These are phyloP conservation scores for Noccaea caerulescens DNA, from an alignment of 345 rosid genomes.

Conservation along the genomic window DNA sequence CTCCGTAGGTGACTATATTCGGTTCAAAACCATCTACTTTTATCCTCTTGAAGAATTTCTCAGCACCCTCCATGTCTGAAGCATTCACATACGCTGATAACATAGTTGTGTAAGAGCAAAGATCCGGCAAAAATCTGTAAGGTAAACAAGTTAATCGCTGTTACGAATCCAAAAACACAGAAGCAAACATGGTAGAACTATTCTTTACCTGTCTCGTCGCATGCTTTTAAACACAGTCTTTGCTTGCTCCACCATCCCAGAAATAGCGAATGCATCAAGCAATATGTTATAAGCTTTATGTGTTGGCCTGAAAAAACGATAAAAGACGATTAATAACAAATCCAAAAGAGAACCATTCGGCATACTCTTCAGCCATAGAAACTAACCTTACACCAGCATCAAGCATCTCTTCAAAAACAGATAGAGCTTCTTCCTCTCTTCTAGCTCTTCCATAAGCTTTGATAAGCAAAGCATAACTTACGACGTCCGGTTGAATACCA, in stretches of 20 bases:
- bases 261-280: constrained; percentile 94
- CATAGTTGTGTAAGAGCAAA: constrained; percentile 93
- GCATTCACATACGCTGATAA: constrained; percentile 90
- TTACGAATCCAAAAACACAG: constrained; percentile 19
- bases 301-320: constrained; percentile 66
- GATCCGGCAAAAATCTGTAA: constrained; percentile 75
- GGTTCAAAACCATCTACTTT: constrained; percentile 73
- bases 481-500: constrained; percentile 79
- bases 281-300: constrained; percentile 89
- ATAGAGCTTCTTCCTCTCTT: constrained; percentile 94
- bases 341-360: neutral
- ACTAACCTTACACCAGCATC: constrained; percentile 91
- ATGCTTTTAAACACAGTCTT: constrained; percentile 83
- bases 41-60: constrained; percentile 76
- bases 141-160: neutral
- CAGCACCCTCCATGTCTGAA: constrained; percentile 92
- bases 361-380: constrained; percentile 15
- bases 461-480: constrained; percentile 90
- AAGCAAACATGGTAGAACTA: constrained; percentile 12
- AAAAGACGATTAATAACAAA: neutral
- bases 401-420: constrained; percentile 98
- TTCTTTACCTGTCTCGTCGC: constrained; percentile 85
- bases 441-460: constrained; percentile 95
- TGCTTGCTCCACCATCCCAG: constrained; percentile 98
- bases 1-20: constrained; percentile 77